Evolutionary conservation across 257 asterid genomes (phyloP), one percentile per base, ranked within the genome.

Genomic region (Solanum etuberosum): DNA sequence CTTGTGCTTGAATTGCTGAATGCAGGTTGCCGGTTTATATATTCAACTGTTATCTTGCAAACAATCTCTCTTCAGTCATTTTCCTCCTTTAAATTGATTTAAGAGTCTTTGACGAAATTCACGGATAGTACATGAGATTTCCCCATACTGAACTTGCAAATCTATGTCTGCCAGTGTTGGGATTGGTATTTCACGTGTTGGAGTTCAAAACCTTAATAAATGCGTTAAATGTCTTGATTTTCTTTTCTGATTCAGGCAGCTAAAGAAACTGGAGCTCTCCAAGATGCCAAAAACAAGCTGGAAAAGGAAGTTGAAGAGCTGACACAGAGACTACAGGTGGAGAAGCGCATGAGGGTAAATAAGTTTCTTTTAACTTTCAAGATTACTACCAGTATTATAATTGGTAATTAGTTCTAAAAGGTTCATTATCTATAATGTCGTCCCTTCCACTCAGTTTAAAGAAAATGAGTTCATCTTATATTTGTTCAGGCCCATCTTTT

Each of bases 221-320:
- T 87, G 35, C 10, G n/a, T 77, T 42, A 68, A 85, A 38, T 40
- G 51, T 34, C 80, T 38, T 80, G 7, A 16, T 27, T 72, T 83
- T 32, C 18, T 86, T 65, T 68, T 91, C 54, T 88, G 32, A 59
- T 61, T 85, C 93, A 96, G 99, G 98, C 98, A 89, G 97, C 99
- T 73, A 96, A 88, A 90, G 98, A 96, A 91, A 93, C 98, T 83
- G 97, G 94, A 86, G 97, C 98, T 74, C 95, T 95, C 89, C 98
- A 95, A 93, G 98, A 90, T 70, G 98, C 98, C 90, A 95, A 92
- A 91, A 83, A 88, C 88, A 91, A 88, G 91, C 91, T 95, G 91
- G 98, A 94, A 90, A 89, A 90, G 90, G 90, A 95, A 91, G 95
- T 96, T 84, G 93, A 95, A 89, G 98, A 95, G 61, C 89, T 96